A percentile compares a stretch with the other conserved stretches of the same genome.
Evolutionary conservation across 148 eudicot genomes (phyloP).

Genomic region (Limonium bicolor): DNA sequence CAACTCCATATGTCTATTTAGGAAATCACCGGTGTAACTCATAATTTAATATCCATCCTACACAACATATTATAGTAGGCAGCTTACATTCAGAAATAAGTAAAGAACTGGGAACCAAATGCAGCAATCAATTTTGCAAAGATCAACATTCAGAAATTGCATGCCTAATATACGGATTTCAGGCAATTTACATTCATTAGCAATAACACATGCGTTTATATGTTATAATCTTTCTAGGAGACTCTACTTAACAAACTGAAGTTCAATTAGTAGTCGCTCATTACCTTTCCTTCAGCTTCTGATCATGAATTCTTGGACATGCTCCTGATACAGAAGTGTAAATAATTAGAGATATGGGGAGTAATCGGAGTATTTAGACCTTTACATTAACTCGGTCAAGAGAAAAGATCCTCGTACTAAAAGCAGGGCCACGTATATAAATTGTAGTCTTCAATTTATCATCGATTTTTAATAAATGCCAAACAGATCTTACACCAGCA

Average conservation of each 20-base stretch:
- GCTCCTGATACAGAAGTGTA: slow-evolving; percentile 34
- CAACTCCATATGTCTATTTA: slow-evolving; percentile 19
- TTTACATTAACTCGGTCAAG: too few species aligned
- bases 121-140: not conserved
- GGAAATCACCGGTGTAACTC: slow-evolving; percentile 19
- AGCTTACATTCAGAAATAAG: slow-evolving; percentile 3
- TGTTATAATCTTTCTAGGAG: too few species aligned
- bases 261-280: not conserved
- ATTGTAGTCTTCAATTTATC: too few species aligned
- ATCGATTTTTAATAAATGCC: too few species aligned
- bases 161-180: not conserved
- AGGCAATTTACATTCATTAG: not conserved
- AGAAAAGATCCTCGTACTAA: too few species aligned
- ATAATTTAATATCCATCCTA: slow-evolving; percentile 22
- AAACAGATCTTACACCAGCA: too few species aligned
- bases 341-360: too few species aligned
- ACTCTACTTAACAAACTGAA: not conserved
- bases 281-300: slow-evolving; percentile 92
- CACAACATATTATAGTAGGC: slow-evolving; percentile 17
- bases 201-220: not conserved
- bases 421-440: too few species aligned
- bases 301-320: slow-evolving; percentile 85
- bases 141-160: not conserved
- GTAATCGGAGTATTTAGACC: too few species aligned
- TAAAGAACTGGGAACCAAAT: not conserved